phyloP scores from a whole-genome alignment of 345 rosid species.

The Euphorbia lathyris region DNA sequence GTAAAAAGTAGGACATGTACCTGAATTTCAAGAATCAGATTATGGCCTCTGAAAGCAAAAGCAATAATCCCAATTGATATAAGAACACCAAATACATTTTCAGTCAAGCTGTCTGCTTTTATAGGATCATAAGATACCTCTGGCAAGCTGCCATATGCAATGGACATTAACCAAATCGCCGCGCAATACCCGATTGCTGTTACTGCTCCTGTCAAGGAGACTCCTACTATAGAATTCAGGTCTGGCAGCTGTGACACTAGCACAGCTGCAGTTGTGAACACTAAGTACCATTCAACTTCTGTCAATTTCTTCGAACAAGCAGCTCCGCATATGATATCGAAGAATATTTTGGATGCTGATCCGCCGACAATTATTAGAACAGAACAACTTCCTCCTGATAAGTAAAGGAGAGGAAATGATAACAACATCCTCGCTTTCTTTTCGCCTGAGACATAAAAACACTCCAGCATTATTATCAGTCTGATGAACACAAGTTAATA shows the following conservation, averaged over 20 bases:
- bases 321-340: constrained; percentile 23
- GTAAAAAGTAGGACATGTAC: background rate
- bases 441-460: constrained; percentile 20
- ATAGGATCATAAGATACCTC: constrained; percentile 28
- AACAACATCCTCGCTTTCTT: constrained; percentile 21
- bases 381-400: constrained; percentile 26
- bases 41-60: constrained; percentile 31
- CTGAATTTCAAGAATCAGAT: constrained; percentile 21
- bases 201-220: constrained; percentile 25
- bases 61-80: constrained; percentile 23
- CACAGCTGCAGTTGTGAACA: constrained; percentile 25
- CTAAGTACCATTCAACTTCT: constrained; percentile 34
- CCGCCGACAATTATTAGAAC: constrained; percentile 29
- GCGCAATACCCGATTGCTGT: constrained; percentile 31
- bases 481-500: background rate
- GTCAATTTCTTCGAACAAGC: constrained; percentile 15
- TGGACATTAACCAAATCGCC: constrained; percentile 31
- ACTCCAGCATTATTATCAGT: background rate
- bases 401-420: constrained; percentile 29
- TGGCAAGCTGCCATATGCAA: constrained; percentile 21
- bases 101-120: background rate
- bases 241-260: constrained; percentile 30
- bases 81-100: too few relatives aligned
- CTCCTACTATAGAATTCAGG: constrained; percentile 32
- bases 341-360: constrained; percentile 28